A percentile compares a stretch with the other conserved stretches of the same genome.
These are phyloP conservation scores for Lachancea nothofagi DNA, from an alignment of 805 yeast species.

Conservation along the genomic window DNA sequence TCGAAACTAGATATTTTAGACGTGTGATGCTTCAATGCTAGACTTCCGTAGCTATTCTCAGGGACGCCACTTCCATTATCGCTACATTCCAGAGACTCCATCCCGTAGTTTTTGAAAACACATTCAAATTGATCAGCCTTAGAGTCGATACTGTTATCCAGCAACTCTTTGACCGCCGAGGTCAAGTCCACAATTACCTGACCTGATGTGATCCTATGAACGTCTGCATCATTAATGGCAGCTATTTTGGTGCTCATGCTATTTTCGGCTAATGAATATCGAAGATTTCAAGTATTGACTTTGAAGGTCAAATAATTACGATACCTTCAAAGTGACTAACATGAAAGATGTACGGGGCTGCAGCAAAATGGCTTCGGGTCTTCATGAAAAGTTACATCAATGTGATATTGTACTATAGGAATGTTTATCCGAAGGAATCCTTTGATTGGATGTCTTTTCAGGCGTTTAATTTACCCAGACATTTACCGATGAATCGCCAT, in stretches of 20 bases:
- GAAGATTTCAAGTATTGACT: background rate
- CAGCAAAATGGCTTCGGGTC: constrained; percentile 27
- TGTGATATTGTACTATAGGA: constrained; percentile 34
- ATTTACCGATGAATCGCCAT: constrained; percentile 42
- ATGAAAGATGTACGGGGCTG: constrained; percentile 20
- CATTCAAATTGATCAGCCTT: constrained; percentile 62
- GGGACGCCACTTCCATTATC: constrained; percentile 69
- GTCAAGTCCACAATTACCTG: constrained; percentile 82
- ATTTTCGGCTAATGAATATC: no score
- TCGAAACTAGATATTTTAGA: constrained; percentile 57
- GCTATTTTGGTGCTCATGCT: constrained; percentile 23
- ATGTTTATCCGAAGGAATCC: constrained; percentile 34
- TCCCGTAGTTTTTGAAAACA: constrained; percentile 62
- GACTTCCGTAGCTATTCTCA: constrained; percentile 42
- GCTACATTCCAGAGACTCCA: constrained; percentile 58
- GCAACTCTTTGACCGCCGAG: constrained; percentile 75
- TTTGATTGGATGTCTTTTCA: constrained; percentile 35
- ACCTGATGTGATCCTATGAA: constrained; percentile 80
- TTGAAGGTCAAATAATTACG: background rate
- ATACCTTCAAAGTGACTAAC: background rate
- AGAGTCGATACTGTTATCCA: constrained; percentile 87
- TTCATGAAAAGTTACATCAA: constrained; percentile 37
- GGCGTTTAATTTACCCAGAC: constrained; percentile 38
- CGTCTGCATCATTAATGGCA: constrained; percentile 46
- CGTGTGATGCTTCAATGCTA: constrained; percentile 62